Base-by-base conservation (phyloP, 345 rosid species). In the Aquilaria malaccensis region DNA sequence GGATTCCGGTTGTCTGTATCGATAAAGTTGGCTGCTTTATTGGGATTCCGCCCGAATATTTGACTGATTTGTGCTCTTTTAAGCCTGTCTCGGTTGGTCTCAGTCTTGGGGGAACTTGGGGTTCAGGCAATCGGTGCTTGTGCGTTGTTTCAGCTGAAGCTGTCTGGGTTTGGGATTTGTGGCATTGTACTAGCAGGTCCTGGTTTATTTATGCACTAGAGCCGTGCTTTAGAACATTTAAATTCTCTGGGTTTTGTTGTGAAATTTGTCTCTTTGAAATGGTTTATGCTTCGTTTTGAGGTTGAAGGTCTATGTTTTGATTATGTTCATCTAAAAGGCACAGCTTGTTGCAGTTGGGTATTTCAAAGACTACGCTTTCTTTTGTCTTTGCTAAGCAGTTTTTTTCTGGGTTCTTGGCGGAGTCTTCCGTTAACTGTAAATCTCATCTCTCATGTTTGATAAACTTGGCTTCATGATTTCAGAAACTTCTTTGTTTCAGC, bases 11-110 rank as follows among this genome's bases (percentile, higher is more conserved):
- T 74, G 45, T 69, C 70, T 62, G 59, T 33, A 69, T 41, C 31
- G 61, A 13, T 37, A 72, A 73, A 68, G 74, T 65, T 53, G 61
- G 52, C 66, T 56, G 68, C 85, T 79, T 81, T 75, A 69, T 77
- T 72, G 73, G 66, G 61, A 56, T 59, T 37, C 74, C 51, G 76
- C 63, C 72, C 68, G 43, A 59, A 61, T 69, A 63, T 63, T 68
- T 72, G 62, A 68, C 32, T 67, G 56, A 70, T 66, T 50, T 53
- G 31, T 49, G 31, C 65, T 54, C 45, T 59, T 63, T 66, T 64
- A 70, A 71, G 62, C 43, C 59, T 57, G 50, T 65, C 2, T 37
- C 22, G 43, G 43, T 9, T 3, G 49, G 22, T 53, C 59, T 64
- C 58, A 45, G 68, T 15, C 63, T 63, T 67, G 45, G 13, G 58